Evolutionary conservation across 2,329 filamentous ascomycete species (phyloP), one percentile per base, ranked within the genome.

Genomic region (Aureobasidium sp.): DNA sequence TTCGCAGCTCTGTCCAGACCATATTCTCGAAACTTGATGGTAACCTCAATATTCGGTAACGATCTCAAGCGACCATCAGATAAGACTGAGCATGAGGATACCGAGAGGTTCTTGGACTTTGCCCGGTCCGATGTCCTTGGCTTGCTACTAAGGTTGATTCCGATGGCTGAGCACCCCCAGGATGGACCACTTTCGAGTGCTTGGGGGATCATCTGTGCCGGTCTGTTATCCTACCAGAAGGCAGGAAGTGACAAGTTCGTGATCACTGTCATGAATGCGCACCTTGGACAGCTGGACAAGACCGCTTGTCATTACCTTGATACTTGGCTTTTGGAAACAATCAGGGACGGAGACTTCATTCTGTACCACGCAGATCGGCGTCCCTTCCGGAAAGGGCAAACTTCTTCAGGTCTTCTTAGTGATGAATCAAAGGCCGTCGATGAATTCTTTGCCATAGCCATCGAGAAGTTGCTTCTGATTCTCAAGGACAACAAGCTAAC

Each of bases 271-370:
- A 82, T 99, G 56, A 92, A 94, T 73, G 87, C 90, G 62, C 97
- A 91, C 89, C 87, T 90, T 57, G 82, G 86, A 62, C 89, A 92
- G 82, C 86, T 90, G 65, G 87, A 92, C 74, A 97, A 93, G 92
- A 89, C 90, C 44, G 91, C 91, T 62, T 91, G 88, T 69, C 85
- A 87, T 67, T 94, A 91, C 66, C 86, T 99, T 80, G 92, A 97
- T 76, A 89, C 91, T 76, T 97, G 93, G 73, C 83, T 99, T 13
- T 94, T 96, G 89, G 90, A 94, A 72, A 90, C 95, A 64, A 83
- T 99, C 36, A 90, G 96, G 75, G 89, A 95, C 69, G 94, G 94
- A 67, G 88, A 91, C 42, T 97, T 97, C 71, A 80, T 97, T 62
- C 80, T 97, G 68, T 91, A 96, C 70, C 87, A 89, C 70, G 87